Evolutionary conservation across 2,329 filamentous ascomycete genomes (phyloP).

Genomic region (Fusarium anguioides): DNA sequence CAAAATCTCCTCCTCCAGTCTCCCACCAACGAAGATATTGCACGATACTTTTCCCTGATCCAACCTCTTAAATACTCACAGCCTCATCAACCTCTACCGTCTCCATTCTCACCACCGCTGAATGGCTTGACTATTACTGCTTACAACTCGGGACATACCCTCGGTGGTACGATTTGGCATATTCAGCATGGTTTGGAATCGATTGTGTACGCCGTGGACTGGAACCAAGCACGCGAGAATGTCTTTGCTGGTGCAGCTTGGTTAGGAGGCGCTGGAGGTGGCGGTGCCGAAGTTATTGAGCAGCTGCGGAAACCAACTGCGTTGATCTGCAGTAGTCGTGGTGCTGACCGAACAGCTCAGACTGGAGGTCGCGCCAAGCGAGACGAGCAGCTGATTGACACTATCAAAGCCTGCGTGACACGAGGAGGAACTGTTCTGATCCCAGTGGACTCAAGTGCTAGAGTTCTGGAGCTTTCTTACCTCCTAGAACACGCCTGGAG

Average conservation of each 20-base stretch:
- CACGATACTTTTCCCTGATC: constrained; percentile 89
- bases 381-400: constrained; percentile 85
- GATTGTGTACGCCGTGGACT: constrained; percentile 96
- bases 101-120: constrained; percentile 87
- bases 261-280: constrained; percentile 83
- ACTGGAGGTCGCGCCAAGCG: constrained; percentile 80
- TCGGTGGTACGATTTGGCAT: constrained; percentile 98
- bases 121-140: constrained; percentile 95
- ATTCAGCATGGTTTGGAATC: constrained; percentile 97
- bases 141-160: constrained; percentile 94
- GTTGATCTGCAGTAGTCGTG: constrained; percentile 89
- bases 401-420: constrained; percentile 80
- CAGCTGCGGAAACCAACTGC: constrained; percentile 93
- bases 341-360: constrained; percentile 76
- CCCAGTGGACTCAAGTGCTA: constrained; percentile 94
- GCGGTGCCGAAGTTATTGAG: constrained; percentile 91
- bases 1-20: constrained; percentile 72
- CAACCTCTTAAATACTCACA: constrained; percentile 97
- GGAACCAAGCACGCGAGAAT: constrained; percentile 98
- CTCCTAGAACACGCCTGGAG: constrained; percentile 93
- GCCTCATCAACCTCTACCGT: constrained; percentile 88
- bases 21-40: constrained; percentile 88
- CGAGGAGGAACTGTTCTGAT: constrained; percentile 92
- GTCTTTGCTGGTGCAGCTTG: constrained; percentile 93
- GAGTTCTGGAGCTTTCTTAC: constrained; percentile 91